These are phyloP conservation scores for Zygoascus biomembranicola DNA, from an alignment of 805 yeast species.

Conservation along the genomic window DNA sequence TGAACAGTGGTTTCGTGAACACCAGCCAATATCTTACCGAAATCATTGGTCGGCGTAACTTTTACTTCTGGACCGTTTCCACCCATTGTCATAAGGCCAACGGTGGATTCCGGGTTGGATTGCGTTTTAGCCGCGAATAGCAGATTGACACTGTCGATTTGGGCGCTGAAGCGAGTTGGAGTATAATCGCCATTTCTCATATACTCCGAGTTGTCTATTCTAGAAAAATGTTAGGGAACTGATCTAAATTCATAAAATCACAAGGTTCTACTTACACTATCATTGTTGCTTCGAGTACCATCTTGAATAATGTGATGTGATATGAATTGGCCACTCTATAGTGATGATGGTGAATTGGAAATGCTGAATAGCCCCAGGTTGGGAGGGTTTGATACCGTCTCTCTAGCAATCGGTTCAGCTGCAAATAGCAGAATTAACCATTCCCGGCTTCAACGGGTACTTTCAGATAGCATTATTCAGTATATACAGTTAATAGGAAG, in stretches of 20 bases:
- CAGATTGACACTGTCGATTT: conserved; percentile 78
- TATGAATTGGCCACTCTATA: background rate
- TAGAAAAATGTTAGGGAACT: background rate
- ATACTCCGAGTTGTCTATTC: conserved; percentile 85
- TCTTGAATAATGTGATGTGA: conserved; percentile 26
- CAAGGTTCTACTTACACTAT: conserved; percentile 42
- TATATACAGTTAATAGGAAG: no score
- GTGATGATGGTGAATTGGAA: background rate
- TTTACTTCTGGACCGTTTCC: conserved; percentile 75
- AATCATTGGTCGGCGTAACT: conserved; percentile 79
- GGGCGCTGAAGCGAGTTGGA: conserved; percentile 85
- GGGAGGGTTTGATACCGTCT: background rate
- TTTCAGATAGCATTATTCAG: no score
- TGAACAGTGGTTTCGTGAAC: conserved; percentile 65
- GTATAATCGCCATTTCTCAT: conserved; percentile 93
- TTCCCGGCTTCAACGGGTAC: no score
- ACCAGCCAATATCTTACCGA: conserved; percentile 77
- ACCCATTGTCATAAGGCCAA: conserved; percentile 82
- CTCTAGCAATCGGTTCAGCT: no score
- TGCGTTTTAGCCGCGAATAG: conserved; percentile 80
- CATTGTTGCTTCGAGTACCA: conserved; percentile 97
- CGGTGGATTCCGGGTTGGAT: conserved; percentile 89
- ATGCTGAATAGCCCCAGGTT: background rate
- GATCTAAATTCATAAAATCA: background rate
- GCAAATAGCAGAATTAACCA: no score